Evolutionary conservation across 225 moss, liverwort and hornwort species (phyloP).

Genomic region (Marchantia polymorpha): DNA sequence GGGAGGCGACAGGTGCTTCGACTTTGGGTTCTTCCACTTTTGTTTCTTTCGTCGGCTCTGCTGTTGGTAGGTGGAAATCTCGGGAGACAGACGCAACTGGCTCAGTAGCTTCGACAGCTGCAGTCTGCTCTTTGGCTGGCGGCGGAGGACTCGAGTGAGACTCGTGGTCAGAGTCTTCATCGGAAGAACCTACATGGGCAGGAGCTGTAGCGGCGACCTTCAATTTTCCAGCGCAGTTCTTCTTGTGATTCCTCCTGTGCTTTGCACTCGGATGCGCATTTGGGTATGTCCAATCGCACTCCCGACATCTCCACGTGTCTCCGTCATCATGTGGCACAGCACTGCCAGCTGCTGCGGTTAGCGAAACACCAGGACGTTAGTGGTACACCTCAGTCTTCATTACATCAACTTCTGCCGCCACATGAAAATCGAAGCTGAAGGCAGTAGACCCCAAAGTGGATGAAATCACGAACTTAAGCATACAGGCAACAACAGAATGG

Average conservation of each 20-base stretch:
- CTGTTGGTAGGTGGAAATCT: neutral
- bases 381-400: neutral
- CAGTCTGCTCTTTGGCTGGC: neutral
- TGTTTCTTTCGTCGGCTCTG: neutral
- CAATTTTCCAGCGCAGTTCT: constrained; percentile 31
- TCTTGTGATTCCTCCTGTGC: constrained; percentile 50
- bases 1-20: neutral
- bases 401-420: too few species aligned
- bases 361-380: neutral
- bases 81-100: neutral
- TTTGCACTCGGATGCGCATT: constrained; percentile 53
- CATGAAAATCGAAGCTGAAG: too few species aligned
- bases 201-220: neutral
- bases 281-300: constrained; percentile 43
- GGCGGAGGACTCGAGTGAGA: neutral
- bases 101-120: neutral
- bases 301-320: constrained; percentile 37
- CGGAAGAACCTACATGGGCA: constrained; percentile 22
- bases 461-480: too few species aligned
- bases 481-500: too few species aligned
- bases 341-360: neutral
- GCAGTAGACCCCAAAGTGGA: too few species aligned
- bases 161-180: constrained; percentile 25
- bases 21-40: neutral
- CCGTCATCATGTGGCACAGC: constrained; percentile 13